These are phyloP conservation scores for Globisporangium viniferum DNA, from an alignment of 352 stramenopile species.

Conservation along the genomic window DNA sequence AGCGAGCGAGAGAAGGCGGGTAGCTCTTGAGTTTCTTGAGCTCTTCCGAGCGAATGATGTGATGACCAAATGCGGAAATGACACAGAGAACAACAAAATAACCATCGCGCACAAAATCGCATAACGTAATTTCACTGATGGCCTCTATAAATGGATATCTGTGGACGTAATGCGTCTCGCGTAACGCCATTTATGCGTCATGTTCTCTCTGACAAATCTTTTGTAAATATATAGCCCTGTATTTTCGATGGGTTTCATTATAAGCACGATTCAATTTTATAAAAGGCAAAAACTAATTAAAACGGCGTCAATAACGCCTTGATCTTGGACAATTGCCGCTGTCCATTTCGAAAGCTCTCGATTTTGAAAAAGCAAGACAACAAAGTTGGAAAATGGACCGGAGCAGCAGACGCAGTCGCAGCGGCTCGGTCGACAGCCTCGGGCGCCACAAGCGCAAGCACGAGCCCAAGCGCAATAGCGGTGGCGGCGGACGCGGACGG, in stretches of 20 bases:
- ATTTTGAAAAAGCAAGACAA: not conserved
- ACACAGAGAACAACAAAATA: not conserved
- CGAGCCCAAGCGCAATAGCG: conserved; percentile 9
- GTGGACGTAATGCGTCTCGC: not conserved
- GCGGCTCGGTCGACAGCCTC: conserved; percentile 63
- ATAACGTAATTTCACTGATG: not conserved
- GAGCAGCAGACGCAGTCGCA: conserved; percentile 34
- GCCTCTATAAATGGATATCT: not conserved
- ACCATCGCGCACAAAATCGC: not conserved
- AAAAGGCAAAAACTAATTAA: no score
- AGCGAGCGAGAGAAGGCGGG: not conserved
- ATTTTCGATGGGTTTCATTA: not conserved
- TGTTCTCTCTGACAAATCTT: not conserved
- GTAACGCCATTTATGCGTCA: not conserved
- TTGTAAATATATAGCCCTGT: not conserved
- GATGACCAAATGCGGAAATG: not conserved
- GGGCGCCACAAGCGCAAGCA: conserved; percentile 24
- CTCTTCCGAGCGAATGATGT: not conserved
- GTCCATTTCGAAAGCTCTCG: not conserved
- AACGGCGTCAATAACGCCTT: no score
- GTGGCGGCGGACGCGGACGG: conserved; percentile 14
- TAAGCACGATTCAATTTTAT: no score
- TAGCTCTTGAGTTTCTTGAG: not conserved
- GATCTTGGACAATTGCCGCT: not conserved
- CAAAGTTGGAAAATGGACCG: not conserved